Conservation (phyloP, 2,329 filamentous ascomycete genomes). For the Scedosporium minutisporum region DNA sequence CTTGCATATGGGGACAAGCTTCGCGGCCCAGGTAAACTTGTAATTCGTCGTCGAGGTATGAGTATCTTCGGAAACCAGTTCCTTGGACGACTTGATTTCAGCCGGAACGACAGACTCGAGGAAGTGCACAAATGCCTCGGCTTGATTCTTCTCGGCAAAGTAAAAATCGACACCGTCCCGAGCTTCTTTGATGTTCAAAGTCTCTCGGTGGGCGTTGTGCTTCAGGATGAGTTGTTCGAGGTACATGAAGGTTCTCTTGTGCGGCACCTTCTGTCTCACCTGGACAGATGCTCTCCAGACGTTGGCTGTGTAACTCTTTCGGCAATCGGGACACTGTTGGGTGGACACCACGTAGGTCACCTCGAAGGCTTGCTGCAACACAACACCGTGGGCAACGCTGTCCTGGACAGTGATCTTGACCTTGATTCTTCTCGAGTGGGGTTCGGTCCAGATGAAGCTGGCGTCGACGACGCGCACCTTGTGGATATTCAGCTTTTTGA, state of each 20-base stretch:
- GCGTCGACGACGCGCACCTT: constrained; percentile 94
- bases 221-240: constrained; percentile 95
- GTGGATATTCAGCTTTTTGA: constrained; percentile 75
- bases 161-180: constrained; percentile 96
- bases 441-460: constrained; percentile 96
- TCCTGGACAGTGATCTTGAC: constrained; percentile 92
- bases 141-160: constrained; percentile 81
- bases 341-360: constrained; percentile 84
- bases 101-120: constrained; percentile 72
- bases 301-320: constrained; percentile 93
- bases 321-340: constrained; percentile 91
- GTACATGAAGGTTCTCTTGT: constrained; percentile 67
- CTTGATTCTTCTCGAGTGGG: constrained; percentile 84
- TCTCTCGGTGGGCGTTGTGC: constrained; percentile 81
- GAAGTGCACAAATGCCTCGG: constrained; percentile 88
- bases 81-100: constrained; percentile 64
- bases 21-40: constrained; percentile 87
- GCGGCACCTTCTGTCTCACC: constrained; percentile 90
- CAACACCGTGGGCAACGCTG: constrained; percentile 49
- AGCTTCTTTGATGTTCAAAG: constrained; percentile 96
- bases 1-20: constrained; percentile 91
- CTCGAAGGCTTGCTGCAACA: constrained; percentile 89
- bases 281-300: constrained; percentile 91
- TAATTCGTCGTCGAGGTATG: constrained; percentile 87
- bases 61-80: constrained; percentile 85